These are phyloP conservation scores for Glycine soja DNA, from an alignment of 306 rosid genomes.

Conservation along the genomic window DNA sequence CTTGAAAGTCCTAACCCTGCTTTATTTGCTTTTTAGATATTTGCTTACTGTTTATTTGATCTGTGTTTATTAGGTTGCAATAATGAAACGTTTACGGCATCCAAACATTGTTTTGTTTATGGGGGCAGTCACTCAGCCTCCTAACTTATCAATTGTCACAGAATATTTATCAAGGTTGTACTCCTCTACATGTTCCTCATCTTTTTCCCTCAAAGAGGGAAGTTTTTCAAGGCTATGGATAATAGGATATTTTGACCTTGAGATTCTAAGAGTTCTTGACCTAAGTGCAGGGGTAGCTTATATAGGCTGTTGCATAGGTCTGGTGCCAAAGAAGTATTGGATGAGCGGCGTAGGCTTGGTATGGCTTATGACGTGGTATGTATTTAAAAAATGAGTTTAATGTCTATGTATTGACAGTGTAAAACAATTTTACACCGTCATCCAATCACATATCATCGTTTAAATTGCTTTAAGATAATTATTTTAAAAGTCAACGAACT, in stretches of 20 bases:
- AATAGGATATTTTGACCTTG: constrained; percentile 24
- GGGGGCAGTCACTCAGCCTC: constrained; percentile 99
- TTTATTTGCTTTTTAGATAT: constrained; percentile 22
- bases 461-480: no score
- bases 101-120: constrained; percentile 96
- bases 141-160: constrained; percentile 95
- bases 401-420: no score
- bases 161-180: constrained; percentile 94
- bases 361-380: constrained; percentile 99
- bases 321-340: constrained; percentile 81
- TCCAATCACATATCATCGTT: no score
- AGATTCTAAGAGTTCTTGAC: constrained; percentile 44
- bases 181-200: constrained; percentile 33
- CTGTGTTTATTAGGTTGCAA: constrained; percentile 74
- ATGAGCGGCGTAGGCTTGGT: constrained; percentile 85
- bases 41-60: constrained; percentile 45
- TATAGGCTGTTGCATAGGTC: constrained; percentile 90
- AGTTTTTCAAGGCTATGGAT: constrained; percentile 6
- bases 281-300: constrained; percentile 94
- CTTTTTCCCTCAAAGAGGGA: constrained; percentile 16
- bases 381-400: constrained; percentile 35
- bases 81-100: constrained; percentile 94
- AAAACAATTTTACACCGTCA: no score
- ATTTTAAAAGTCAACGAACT: no score
- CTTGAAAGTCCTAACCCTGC: constrained; percentile 27